Conservation (phyloP, 345 rosid genomes). For the Euclidium syriacum region DNA sequence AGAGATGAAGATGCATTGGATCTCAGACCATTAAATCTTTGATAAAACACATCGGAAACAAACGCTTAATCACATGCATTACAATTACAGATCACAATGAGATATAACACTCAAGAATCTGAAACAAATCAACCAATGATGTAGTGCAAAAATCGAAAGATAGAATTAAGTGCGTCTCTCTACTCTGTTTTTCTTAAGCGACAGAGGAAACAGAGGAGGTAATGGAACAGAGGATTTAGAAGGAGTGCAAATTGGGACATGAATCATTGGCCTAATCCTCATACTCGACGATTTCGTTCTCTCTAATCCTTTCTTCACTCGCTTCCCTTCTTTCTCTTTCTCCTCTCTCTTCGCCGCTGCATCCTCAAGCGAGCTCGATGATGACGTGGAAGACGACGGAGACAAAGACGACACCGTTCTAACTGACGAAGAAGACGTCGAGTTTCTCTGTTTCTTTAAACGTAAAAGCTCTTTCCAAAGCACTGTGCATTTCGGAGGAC, state of each 20-base stretch:
- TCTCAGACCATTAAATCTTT: not conserved
- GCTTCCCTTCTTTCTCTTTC: slow-evolving; percentile 40
- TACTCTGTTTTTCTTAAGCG: slow-evolving; percentile 50
- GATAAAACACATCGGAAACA: not conserved
- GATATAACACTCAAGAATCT: not conserved
- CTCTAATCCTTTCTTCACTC: slow-evolving; percentile 69
- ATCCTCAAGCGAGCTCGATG: slow-evolving; percentile 57
- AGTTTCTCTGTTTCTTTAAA: slow-evolving; percentile 68
- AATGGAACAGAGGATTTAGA: slow-evolving; percentile 43
- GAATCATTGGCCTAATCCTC: slow-evolving; percentile 79
- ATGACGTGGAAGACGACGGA: slow-evolving; percentile 64
- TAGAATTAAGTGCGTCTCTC: slow-evolving; percentile 38
- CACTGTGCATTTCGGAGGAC: slow-evolving; percentile 97
- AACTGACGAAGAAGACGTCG: slow-evolving; percentile 13
- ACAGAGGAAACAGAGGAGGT: slow-evolving; percentile 62
- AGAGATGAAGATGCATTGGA: not conserved
- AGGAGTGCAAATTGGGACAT: slow-evolving; percentile 66
- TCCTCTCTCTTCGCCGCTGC: slow-evolving; percentile 30
- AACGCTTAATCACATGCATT: slow-evolving; percentile 2
- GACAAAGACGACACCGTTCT: slow-evolving; percentile 39
- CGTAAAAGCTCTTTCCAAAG: slow-evolving; percentile 89
- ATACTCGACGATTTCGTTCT: slow-evolving; percentile 68
- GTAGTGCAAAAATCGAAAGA: not conserved
- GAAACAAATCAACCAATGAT: slow-evolving; percentile 20
- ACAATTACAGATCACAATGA: not conserved